Conservation (phyloP, 495 filamentous ascomycete species). For the Penicillium steckii region DNA sequence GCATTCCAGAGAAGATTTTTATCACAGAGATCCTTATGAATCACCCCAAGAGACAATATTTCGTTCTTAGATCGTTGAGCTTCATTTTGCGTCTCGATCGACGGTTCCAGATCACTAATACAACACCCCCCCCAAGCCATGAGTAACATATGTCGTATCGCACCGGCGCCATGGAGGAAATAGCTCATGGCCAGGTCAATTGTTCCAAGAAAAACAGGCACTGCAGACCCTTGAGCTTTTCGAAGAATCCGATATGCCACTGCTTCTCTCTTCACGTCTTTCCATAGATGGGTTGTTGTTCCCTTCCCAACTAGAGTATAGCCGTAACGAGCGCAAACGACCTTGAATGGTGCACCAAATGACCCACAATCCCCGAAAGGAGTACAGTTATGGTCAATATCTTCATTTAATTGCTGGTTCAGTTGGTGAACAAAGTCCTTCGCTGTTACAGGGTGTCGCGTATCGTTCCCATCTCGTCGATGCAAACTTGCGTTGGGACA, state of each 20-base stretch:
- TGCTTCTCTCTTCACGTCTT: slow-evolving; percentile 39
- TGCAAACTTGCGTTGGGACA: slow-evolving; percentile 2
- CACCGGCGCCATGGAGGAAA: slow-evolving; percentile 35
- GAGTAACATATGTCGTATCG: slow-evolving; percentile 45
- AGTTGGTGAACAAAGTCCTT: slow-evolving; percentile 13
- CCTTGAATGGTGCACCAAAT: slow-evolving; percentile 37
- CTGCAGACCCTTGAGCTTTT: slow-evolving; percentile 32
- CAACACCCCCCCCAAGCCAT: slow-evolving; percentile 42
- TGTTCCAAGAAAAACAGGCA: slow-evolving; percentile 43
- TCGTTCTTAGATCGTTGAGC: slow-evolving; percentile 1
- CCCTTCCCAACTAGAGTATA: slow-evolving; percentile 51
- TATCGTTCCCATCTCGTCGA: background rate
- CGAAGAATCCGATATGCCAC: slow-evolving; percentile 36
- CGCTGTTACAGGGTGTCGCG: background rate
- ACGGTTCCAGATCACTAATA: background rate
- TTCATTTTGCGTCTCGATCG: slow-evolving; percentile 7
- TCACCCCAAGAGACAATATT: slow-evolving; percentile 11
- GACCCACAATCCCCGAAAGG: slow-evolving; percentile 20
- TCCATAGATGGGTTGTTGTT: slow-evolving; percentile 31
- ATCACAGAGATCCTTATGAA: slow-evolving; percentile 11
- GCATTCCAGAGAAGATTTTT: slow-evolving; percentile 20
- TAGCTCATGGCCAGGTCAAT: slow-evolving; percentile 37
- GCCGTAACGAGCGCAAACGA: slow-evolving; percentile 36
- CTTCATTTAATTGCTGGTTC: slow-evolving; percentile 23
- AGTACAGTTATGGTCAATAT: slow-evolving; percentile 23